These are phyloP conservation scores for Avena sativa DNA, from an alignment of 176 grass and related monocot genomes.

Conservation along the genomic window DNA sequence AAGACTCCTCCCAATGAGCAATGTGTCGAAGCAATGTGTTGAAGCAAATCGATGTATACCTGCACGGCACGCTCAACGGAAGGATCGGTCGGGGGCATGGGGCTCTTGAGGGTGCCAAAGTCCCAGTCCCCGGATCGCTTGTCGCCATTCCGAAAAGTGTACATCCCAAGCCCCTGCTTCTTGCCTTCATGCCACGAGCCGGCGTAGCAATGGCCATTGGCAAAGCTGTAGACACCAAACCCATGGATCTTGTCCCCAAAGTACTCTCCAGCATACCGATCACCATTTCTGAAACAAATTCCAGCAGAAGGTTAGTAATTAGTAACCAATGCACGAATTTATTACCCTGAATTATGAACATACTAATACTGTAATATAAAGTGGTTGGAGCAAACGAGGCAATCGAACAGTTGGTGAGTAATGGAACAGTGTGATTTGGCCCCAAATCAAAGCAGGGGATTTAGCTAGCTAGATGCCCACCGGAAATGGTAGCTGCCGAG, in stretches of 20 bases:
- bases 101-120: slow-evolving; percentile 50
- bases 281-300: slow-evolving; percentile 61
- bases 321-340: neutral
- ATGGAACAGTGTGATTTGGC: neutral
- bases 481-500: slow-evolving; percentile 68
- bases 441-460: neutral
- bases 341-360: neutral
- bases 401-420: slow-evolving; percentile 20
- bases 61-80: slow-evolving; percentile 51
- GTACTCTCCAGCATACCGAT: slow-evolving; percentile 68
- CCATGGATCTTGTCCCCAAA: slow-evolving; percentile 73
- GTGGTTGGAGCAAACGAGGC: neutral
- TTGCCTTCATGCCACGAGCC: slow-evolving; percentile 83
- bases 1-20: neutral
- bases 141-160: slow-evolving; percentile 52
- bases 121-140: slow-evolving; percentile 64
- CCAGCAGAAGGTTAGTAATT: neutral
- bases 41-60: slow-evolving; percentile 43
- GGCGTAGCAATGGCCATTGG: slow-evolving; percentile 71
- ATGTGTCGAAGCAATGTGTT: neutral
- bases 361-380: neutral
- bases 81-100: slow-evolving; percentile 42
- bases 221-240: slow-evolving; percentile 64
- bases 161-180: slow-evolving; percentile 77
- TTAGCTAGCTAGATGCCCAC: slow-evolving; percentile 13